phyloP scores from a whole-genome alignment of 345 rosid genomes.

The Orychophragmus violaceus region DNA sequence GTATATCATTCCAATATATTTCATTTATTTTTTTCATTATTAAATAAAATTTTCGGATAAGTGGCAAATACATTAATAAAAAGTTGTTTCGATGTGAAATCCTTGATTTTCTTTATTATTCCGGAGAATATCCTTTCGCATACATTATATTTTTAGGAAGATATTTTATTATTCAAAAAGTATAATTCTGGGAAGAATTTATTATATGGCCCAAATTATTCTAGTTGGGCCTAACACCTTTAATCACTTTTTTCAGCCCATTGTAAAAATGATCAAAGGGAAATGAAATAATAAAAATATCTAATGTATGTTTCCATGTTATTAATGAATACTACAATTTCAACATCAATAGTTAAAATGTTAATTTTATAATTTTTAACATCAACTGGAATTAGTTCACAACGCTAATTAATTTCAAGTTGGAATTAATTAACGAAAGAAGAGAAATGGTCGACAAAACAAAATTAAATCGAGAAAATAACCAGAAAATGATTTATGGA shows the following conservation, averaged over 20 bases:
- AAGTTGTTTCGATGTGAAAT: neutral
- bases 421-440: neutral
- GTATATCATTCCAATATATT: neutral
- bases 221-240: neutral
- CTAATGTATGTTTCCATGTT: neutral
- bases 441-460: slow-evolving; percentile 1
- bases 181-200: neutral
- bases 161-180: neutral
- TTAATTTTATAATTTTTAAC: too few species aligned
- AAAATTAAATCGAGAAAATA: neutral
- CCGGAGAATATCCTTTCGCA: neutral
- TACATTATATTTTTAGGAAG: neutral
- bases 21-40: neutral
- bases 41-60: neutral
- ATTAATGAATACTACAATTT: neutral
- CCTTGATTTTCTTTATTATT: neutral
- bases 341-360: slow-evolving; percentile 5
- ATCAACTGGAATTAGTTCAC: too few species aligned
- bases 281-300: neutral
- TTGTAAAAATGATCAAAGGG: neutral
- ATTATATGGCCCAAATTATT: neutral
- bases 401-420: too few species aligned
- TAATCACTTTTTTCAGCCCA: neutral
- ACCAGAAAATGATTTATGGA: neutral
- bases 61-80: too few species aligned